Conservation (phyloP, 176 grass and related monocot species). For the Zea luxurians region DNA sequence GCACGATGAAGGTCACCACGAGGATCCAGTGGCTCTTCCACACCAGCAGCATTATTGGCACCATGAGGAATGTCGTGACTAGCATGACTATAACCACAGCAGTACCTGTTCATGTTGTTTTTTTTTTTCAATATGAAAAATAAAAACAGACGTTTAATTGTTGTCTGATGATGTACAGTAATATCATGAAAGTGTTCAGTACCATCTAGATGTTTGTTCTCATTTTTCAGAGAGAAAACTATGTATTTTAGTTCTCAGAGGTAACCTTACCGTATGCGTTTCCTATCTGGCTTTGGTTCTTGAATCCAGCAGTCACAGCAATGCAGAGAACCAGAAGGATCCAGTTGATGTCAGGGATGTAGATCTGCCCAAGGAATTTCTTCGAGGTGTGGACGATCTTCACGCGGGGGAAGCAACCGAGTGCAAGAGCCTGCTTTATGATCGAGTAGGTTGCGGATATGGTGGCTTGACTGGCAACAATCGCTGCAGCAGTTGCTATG, state of each 20-base stretch:
- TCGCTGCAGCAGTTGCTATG: conserved; percentile 83
- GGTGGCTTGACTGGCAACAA: conserved; percentile 93
- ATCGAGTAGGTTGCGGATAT: conserved; percentile 99
- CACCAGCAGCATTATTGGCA: conserved; percentile 91
- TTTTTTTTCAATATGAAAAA: not conserved
- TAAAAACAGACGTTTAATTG: not conserved
- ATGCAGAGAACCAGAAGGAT: conserved; percentile 84
- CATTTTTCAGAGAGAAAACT: conserved; percentile 5
- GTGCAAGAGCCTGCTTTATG: conserved; percentile 90
- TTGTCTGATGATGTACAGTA: not conserved
- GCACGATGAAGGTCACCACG: conserved; percentile 54
- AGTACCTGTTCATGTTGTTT: conserved; percentile 55
- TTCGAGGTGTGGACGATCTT: conserved; percentile 97
- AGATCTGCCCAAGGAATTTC: conserved; percentile 98
- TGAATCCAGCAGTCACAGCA: conserved; percentile 94
- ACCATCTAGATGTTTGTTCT: not conserved
- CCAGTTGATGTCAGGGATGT: conserved; percentile 99
- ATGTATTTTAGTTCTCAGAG: not conserved
- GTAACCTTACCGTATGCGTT: conserved; percentile 83
- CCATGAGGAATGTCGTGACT: conserved; percentile 96
- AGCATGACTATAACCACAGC: conserved; percentile 97
- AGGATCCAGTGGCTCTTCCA: conserved; percentile 95
- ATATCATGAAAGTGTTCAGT: conserved; percentile 17
- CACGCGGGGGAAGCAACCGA: conserved; percentile 91
- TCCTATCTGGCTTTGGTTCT: conserved; percentile 96